Base-by-base conservation (phyloP, 768 basidiomycete genomes). In the Lactifluus hygrophoroides region DNA sequence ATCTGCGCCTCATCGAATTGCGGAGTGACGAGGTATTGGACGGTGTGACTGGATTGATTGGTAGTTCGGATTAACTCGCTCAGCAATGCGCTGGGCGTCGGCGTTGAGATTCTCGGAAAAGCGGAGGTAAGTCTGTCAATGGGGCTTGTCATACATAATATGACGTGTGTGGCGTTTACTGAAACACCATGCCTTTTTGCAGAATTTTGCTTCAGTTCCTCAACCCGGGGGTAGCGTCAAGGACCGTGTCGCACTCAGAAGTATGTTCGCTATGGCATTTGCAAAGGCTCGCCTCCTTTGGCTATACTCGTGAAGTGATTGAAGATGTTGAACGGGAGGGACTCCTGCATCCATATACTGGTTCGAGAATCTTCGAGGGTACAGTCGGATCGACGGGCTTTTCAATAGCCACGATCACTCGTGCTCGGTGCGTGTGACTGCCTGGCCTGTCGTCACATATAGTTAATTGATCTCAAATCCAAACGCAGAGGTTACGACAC, bases 151-250 rank as follows among this genome's bases (percentile, higher is more conserved):
- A n/a, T n/a, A n/a, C n/a, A n/a, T n/a, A n/a, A n/a, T n/a, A n/a
- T n/a, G 30, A n/a, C 25, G 28, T 51, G 16, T 49, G 34, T 14
- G 9, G 13, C 60, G 17, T 43, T 16, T 28, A 21, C 28, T 57
- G 49, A 63, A 23, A 10, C 9, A 14, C n/a, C 23, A 30, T 17
- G 3, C 40, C 13, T 27, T 42, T 19, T 65, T 25, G 35, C n/a
- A n/a, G n/a, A n/a, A n/a, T 19, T 52, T 11, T n/a, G n/a, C 64
- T n/a, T n/a, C n/a, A 98, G 92, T 99, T 86, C 68, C 69, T 98
- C 59, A 99, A 99, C 71, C 95, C 96, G 1, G 95, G 27, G 96
- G 96, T 40, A 97, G 94, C 54, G 89, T 97, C 50, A 99, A 99
- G 70, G 96, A 99, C 70, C 83, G 96, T 30, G 95, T 98, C n/a